Evolutionary conservation across 495 filamentous ascomycete genomes (phyloP), one percentile per base, ranked within the genome.

Genomic region (Rhypophila decipiens): DNA sequence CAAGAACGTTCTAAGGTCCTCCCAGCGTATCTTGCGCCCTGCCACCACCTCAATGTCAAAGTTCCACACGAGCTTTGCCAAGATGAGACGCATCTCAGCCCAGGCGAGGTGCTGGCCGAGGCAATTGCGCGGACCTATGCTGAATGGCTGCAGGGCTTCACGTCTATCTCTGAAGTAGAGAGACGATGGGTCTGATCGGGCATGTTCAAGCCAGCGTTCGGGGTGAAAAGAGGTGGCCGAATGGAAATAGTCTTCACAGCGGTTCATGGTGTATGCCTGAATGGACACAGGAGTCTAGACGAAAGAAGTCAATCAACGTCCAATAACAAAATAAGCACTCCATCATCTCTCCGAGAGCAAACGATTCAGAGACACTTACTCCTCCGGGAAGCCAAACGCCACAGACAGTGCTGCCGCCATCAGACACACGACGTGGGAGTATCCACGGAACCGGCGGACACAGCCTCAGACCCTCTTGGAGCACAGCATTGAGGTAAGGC

Each of bases 1-100:
- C n/a, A n/a, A n/a, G n/a, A n/a, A n/a, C n/a, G n/a, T n/a, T n/a
- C n/a, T n/a, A n/a, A n/a, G n/a, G n/a, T n/a, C n/a, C n/a, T n/a
- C n/a, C n/a, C n/a, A n/a, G n/a, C n/a, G n/a, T n/a, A n/a, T n/a
- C n/a, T n/a, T n/a, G n/a, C n/a, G n/a, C n/a, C n/a, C n/a, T n/a
- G n/a, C n/a, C n/a, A n/a, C n/a, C n/a, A n/a, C n/a, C n/a, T n/a
- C n/a, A n/a, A n/a, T n/a, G 37, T 79, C 73, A 50, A 75, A 80
- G 34, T 61, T 68, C 59, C 65, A 81, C 0, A 76, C 36, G 20
- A 79, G 42, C 36, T 70, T 71, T 0, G 74, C 60, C 1, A 82
- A 47, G 18, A 80, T 67, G 0, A 73, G 42, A 0, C 65, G 48
- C 55, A 78, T 74, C 49, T 80, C 74, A 2, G 56, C 42, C 17